These are phyloP conservation scores for Agrocybe praecox DNA, from an alignment of 768 basidiomycete species.

Conservation along the genomic window DNA sequence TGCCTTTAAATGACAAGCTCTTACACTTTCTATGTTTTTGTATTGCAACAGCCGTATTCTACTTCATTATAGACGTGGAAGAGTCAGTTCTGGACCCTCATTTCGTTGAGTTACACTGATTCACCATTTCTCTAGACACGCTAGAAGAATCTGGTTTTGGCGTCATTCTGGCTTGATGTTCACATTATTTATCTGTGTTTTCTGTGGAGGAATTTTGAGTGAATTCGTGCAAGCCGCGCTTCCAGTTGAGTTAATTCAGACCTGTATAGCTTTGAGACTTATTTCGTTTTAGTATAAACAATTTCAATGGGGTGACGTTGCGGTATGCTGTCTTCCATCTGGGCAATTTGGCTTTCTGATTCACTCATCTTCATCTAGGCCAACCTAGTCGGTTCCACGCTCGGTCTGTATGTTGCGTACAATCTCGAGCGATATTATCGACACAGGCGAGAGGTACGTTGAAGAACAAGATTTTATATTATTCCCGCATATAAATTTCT, in stretches of 20 bases:
- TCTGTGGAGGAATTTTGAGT: conserved; percentile 80
- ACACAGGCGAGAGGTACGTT: conserved; percentile 70
- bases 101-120: not conserved
- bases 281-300: conserved; percentile 54
- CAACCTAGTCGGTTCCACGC: conserved; percentile 71
- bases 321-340: conserved; percentile 42
- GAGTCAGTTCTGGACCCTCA: conserved; percentile 55
- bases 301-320: conserved; percentile 73
- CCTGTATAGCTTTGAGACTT: not conserved
- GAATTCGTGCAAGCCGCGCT: conserved; percentile 81
- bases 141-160: conserved; percentile 88
- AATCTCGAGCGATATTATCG: conserved; percentile 78
- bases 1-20: conserved; percentile 80
- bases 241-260: conserved; percentile 51
- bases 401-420: conserved; percentile 69
- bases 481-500: not conserved
- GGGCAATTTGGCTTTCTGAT: not conserved
- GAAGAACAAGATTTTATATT: not conserved
- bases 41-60: conserved; percentile 78
- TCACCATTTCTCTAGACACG: conserved; percentile 48
- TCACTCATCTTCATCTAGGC: conserved; percentile 49
- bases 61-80: conserved; percentile 87
- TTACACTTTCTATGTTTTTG: conserved; percentile 79
- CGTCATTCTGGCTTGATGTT: conserved; percentile 69
- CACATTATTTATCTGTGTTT: conserved; percentile 70